phyloP scores from a whole-genome alignment of 2,329 filamentous ascomycete species.

The Lasiodiplodia sp. region DNA sequence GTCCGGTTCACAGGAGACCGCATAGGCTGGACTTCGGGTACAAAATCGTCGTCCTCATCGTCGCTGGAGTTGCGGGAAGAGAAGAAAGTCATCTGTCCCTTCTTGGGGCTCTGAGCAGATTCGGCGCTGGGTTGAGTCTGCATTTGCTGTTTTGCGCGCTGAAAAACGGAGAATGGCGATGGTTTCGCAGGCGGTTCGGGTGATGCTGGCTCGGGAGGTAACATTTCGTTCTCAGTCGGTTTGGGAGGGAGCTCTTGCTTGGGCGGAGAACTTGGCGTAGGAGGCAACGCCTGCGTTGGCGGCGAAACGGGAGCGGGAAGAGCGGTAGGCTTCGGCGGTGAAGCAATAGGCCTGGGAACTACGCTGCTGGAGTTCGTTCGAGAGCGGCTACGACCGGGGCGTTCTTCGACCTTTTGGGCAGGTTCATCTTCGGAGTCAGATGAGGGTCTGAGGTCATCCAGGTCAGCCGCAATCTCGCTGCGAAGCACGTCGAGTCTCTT shows the following conservation, averaged over 20 bases:
- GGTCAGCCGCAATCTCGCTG: constrained; percentile 10
- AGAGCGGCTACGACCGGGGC: not conserved
- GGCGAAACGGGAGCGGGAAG: not conserved
- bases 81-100: constrained; percentile 46
- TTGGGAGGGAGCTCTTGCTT: not conserved
- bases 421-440: constrained; percentile 23
- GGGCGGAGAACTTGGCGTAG: constrained; percentile 6
- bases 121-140: constrained; percentile 24
- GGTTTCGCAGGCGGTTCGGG: constrained; percentile 4
- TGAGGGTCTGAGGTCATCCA: constrained; percentile 19
- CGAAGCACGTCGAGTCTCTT: constrained; percentile 19
- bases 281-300: constrained; percentile 7
- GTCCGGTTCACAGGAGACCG: constrained; percentile 31
- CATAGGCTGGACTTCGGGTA: constrained; percentile 29
- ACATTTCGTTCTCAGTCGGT: not conserved
- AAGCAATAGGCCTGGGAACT: not conserved
- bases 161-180: constrained; percentile 54
- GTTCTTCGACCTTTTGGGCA: constrained; percentile 3
- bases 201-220: not conserved
- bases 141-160: constrained; percentile 54
- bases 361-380: constrained; percentile 18
- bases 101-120: constrained; percentile 8
- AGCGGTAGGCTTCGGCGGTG: not conserved
- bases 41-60: constrained; percentile 45
- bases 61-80: constrained; percentile 40